Evolutionary conservation across 176 grass and related monocot species (phyloP).

Genomic region (Zea luxurians): DNA sequence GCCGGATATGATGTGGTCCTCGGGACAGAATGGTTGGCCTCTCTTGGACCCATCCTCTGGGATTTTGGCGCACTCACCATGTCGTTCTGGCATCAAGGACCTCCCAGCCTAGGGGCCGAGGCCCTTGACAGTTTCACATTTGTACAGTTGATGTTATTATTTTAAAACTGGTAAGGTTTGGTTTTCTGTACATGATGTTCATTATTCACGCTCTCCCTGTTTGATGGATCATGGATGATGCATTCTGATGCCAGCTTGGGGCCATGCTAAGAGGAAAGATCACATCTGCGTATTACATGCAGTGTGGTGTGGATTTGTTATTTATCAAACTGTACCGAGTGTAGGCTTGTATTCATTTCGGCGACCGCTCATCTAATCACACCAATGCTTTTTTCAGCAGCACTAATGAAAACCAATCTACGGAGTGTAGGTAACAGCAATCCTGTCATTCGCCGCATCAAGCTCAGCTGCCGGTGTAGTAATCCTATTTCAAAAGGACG

Average conservation of each 20-base stretch:
- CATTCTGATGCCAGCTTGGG: background rate
- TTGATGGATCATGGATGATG: conserved; percentile 5
- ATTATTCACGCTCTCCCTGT: background rate
- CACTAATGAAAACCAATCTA: conserved; percentile 10
- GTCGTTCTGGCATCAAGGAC: too few species aligned
- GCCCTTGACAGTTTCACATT: background rate
- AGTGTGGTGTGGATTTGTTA: background rate
- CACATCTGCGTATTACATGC: background rate
- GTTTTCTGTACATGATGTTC: conserved; percentile 3
- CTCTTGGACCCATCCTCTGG: too few species aligned
- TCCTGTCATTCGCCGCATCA: conserved; percentile 78
- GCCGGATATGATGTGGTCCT: too few species aligned
- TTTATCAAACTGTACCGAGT: background rate
- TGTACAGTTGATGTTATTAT: background rate
- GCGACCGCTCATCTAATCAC: background rate
- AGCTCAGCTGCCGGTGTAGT: conserved; percentile 78
- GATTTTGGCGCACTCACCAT: too few species aligned
- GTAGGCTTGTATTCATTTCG: conserved; percentile 1
- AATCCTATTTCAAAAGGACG: conserved; percentile 73
- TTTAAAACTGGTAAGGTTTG: background rate
- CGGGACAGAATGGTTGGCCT: too few species aligned
- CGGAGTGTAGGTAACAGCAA: conserved; percentile 69
- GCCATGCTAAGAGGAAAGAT: conserved; percentile 10
- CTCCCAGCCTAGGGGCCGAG: too few species aligned
- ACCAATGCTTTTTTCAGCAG: conserved; percentile 2